Evolutionary conservation across 176 grass and related monocot genomes (phyloP).

Genomic region (Bonia amplexicaulis): DNA sequence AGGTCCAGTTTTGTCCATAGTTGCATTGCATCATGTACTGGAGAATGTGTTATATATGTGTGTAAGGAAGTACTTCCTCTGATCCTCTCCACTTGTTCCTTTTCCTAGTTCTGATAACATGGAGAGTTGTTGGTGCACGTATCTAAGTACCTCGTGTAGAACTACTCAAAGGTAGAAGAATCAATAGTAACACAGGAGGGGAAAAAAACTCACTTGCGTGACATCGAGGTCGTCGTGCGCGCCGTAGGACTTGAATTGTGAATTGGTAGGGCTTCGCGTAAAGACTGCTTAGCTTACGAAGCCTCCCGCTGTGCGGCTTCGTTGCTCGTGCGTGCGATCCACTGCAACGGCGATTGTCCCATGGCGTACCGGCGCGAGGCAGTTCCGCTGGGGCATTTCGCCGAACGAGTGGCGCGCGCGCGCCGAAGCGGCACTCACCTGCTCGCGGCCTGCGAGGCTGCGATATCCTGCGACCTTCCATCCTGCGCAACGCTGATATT

Average conservation of each 20-base stretch:
- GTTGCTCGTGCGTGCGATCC: background rate
- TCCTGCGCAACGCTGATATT: background rate
- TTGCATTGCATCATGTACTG: slow-evolving; percentile 9
- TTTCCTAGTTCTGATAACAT: slow-evolving; percentile 1
- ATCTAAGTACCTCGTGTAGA: background rate
- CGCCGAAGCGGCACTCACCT: background rate
- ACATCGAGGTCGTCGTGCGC: background rate
- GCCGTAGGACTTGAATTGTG: background rate
- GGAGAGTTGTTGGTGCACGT: background rate
- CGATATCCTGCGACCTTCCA: background rate
- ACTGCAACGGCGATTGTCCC: background rate
- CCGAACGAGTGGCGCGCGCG: slow-evolving; percentile 20
- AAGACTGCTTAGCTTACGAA: background rate
- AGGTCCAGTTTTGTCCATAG: slow-evolving; percentile 24
- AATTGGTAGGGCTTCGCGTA: too few species aligned
- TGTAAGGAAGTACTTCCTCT: background rate
- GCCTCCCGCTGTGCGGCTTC: background rate
- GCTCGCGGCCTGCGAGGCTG: background rate
- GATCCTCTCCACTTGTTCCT: background rate
- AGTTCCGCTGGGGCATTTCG: slow-evolving; percentile 18
- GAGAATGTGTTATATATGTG: background rate
- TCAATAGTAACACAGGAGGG: background rate
- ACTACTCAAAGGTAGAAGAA: background rate
- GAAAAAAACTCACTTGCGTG: background rate
- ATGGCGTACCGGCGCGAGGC: background rate